Conservation (phyloP, 1,284 basidiomycete genomes). For the Leccinum pallidistipes region DNA sequence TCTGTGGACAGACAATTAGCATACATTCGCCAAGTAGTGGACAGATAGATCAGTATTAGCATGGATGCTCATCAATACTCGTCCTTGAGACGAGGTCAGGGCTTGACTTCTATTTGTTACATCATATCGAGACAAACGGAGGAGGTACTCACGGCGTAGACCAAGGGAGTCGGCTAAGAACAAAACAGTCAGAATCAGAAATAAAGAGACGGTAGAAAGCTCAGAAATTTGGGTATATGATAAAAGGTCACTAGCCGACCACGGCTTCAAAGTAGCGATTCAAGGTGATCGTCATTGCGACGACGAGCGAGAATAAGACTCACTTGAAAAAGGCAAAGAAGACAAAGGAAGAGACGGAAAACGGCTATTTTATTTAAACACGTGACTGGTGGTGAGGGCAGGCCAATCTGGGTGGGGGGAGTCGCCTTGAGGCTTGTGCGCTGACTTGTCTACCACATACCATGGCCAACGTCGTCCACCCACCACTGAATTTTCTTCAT, state of each 20-base stretch:
- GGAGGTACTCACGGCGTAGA: constrained; percentile 41
- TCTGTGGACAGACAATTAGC: constrained; percentile 21
- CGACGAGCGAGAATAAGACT: constrained; percentile 12
- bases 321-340: constrained; percentile 21
- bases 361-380: constrained; percentile 1
- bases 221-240: constrained; percentile 90
- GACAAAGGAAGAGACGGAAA: constrained; percentile 36
- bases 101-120: constrained; percentile 85
- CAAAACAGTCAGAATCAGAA: constrained; percentile 11
- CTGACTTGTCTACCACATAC: constrained; percentile 33
- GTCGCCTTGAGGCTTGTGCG: constrained; percentile 20
- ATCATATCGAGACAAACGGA: constrained; percentile 45
- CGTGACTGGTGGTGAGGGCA: constrained; percentile 29
- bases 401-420: constrained; percentile 12
- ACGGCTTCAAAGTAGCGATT: constrained; percentile 83
- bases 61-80: constrained; percentile 72
- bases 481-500: constrained; percentile 63
- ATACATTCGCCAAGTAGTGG: not conserved
- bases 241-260: constrained; percentile 60
- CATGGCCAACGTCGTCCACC: constrained; percentile 73
- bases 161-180: not conserved
- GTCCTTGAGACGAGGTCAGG: constrained; percentile 75
- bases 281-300: constrained; percentile 62
- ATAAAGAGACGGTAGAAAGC: constrained; percentile 27
- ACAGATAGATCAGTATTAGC: constrained; percentile 69